phyloP scores from a whole-genome alignment of 352 stramenopile species.

The Globisporangium echinulatum region DNA sequence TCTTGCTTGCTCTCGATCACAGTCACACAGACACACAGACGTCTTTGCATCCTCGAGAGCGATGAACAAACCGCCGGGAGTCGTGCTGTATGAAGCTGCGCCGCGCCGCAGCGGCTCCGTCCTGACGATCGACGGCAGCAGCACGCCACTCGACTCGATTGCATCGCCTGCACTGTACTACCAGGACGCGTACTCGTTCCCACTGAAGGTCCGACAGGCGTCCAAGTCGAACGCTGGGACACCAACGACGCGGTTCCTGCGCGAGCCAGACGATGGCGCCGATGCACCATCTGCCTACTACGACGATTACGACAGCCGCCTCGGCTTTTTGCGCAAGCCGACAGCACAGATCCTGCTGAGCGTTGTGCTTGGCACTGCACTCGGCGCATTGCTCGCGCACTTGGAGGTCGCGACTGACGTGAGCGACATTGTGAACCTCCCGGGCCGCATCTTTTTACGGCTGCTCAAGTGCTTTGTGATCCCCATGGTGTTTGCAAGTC shows the following conservation, averaged over 20 bases:
- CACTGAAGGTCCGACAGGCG: constrained; percentile 11
- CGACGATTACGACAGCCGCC: constrained; percentile 12
- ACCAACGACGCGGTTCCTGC: constrained; percentile 8
- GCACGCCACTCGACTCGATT: constrained; percentile 29
- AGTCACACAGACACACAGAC: neutral
- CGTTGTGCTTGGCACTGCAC: constrained; percentile 21
- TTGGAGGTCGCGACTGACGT: constrained; percentile 28
- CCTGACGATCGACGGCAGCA: constrained; percentile 5
- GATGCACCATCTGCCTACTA: constrained; percentile 6
- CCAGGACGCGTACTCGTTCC: constrained; percentile 21
- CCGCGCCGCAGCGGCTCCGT: constrained; percentile 4
- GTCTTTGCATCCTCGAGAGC: neutral
- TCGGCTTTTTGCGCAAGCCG: constrained; percentile 21
- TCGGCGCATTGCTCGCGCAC: constrained; percentile 29
- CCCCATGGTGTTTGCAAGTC: constrained; percentile 63
- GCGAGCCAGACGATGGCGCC: neutral
- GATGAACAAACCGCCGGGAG: constrained; percentile 8
- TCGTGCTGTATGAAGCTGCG: constrained; percentile 12
- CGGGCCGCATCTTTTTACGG: constrained; percentile 37
- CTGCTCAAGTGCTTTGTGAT: constrained; percentile 49
- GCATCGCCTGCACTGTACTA: constrained; percentile 34
- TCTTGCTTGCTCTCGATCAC: too few species aligned
- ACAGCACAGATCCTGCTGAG: constrained; percentile 39
- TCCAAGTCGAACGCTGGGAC: constrained; percentile 9
- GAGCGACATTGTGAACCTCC: constrained; percentile 29